phyloP scores from a whole-genome alignment of 148 eudicot species.

The Silene latifolia region DNA sequence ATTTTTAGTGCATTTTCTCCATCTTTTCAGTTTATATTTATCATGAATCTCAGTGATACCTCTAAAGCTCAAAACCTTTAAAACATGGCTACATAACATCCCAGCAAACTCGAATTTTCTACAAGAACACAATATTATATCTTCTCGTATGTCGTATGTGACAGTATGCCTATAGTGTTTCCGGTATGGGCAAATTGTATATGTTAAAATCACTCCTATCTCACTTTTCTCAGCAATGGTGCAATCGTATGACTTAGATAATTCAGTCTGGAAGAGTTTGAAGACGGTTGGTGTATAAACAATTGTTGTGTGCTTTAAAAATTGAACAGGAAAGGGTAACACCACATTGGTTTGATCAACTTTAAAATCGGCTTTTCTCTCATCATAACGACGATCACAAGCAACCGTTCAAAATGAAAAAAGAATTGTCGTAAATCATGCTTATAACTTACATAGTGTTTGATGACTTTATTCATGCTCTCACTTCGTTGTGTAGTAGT shows the following conservation, averaged over 20 bases:
- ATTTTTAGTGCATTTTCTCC: background rate
- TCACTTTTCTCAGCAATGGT: conserved; percentile 3
- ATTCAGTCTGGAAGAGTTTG: too few species aligned
- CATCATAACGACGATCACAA: conserved; percentile 7
- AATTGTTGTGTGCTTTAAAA: background rate
- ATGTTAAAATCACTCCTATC: conserved; percentile 6
- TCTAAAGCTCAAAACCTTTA: background rate
- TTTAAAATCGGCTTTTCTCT: background rate
- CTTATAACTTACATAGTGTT: too few species aligned
- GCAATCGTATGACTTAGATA: conserved; percentile 6
- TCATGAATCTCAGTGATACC: background rate
- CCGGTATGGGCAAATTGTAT: background rate
- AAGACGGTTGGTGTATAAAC: background rate
- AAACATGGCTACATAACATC: conserved; percentile 12
- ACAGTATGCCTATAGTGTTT: background rate
- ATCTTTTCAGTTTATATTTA: background rate
- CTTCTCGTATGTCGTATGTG: background rate
- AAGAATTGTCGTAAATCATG: background rate
- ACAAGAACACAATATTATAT: conserved; percentile 3
- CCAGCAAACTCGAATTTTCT: conserved; percentile 19
- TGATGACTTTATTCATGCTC: too few species aligned
- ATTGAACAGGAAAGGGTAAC: background rate
- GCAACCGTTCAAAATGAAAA: background rate
- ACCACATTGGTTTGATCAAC: background rate
- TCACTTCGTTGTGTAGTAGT: conserved; percentile 14